Percentiles rank a stretch among this genome's conserved stretches.
These are phyloP conservation scores for Emergomyces orientalis DNA, from an alignment of 2,329 filamentous ascomycete species.

Conservation along the genomic window DNA sequence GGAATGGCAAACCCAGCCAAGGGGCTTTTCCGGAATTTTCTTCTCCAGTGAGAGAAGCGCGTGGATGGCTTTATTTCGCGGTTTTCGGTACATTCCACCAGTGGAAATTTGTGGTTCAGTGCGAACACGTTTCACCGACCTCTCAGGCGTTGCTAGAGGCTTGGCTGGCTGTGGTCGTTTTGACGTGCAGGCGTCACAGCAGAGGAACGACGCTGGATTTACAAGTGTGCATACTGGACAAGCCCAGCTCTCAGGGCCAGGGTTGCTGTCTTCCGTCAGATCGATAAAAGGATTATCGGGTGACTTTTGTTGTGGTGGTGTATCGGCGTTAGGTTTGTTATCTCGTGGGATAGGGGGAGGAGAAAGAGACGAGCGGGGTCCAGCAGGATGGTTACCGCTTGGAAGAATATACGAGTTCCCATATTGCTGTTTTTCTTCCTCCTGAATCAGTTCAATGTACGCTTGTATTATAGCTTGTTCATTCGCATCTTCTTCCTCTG, in stretches of 20 bases:
- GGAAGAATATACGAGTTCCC: constrained; percentile 48
- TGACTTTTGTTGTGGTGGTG: background rate
- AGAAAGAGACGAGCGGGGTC: constrained; percentile 33
- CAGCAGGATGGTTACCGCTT: constrained; percentile 45
- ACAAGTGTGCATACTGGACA: constrained; percentile 54
- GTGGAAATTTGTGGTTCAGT: background rate
- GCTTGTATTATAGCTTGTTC: constrained; percentile 78
- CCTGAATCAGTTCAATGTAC: constrained; percentile 74
- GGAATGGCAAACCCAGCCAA: constrained; percentile 51
- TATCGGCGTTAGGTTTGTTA: constrained; percentile 13
- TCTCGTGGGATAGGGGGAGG: constrained; percentile 29
- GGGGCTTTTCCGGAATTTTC: constrained; percentile 36
- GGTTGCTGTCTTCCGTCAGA: constrained; percentile 22
- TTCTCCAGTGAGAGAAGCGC: constrained; percentile 31
- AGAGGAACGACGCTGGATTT: constrained; percentile 50
- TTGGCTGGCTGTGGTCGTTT: constrained; percentile 42
- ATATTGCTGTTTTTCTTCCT: constrained; percentile 57
- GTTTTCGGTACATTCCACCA: constrained; percentile 8
- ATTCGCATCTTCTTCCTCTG: constrained; percentile 82
- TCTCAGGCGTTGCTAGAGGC: constrained; percentile 5
- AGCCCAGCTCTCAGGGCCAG: constrained; percentile 43
- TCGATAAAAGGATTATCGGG: constrained; percentile 9
- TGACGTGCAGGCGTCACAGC: constrained; percentile 51
- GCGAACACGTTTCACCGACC: constrained; percentile 6
- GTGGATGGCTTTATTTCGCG: constrained; percentile 29